phyloP scores from a whole-genome alignment of 345 rosid genomes.

The Citrus medica region DNA sequence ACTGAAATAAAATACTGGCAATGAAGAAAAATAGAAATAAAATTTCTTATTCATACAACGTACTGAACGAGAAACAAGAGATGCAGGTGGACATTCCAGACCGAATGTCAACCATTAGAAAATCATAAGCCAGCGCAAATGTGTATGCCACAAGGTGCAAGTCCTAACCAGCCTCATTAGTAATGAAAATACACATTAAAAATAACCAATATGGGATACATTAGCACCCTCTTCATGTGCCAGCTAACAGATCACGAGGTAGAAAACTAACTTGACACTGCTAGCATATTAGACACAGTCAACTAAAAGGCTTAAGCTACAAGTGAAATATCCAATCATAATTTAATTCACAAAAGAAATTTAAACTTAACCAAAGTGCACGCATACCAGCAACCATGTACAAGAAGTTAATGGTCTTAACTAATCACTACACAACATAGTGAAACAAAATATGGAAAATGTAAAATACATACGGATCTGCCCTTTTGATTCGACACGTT shows the following conservation, averaged over 20 bases:
- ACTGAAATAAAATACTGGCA: background rate
- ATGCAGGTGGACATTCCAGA: background rate
- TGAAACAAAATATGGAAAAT: background rate
- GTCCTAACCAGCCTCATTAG: background rate
- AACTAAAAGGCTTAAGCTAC: background rate
- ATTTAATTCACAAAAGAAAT: background rate
- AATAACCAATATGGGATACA: background rate
- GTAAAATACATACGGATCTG: slow-evolving; percentile 40
- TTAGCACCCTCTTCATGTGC: background rate
- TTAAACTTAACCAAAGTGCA: background rate
- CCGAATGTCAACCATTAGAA: background rate
- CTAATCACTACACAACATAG: background rate
- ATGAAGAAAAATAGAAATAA: background rate
- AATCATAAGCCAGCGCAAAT: background rate
- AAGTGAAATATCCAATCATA: background rate
- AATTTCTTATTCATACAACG: background rate
- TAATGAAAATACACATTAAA: background rate
- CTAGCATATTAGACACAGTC: background rate
- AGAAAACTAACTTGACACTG: background rate
- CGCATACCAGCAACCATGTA: background rate
- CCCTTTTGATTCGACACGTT: slow-evolving; percentile 36
- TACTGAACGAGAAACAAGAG: background rate
- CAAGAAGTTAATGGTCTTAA: background rate
- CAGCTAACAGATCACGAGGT: background rate
- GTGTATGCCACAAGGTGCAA: background rate